Evolutionary conservation across 2,329 filamentous ascomycete species (phyloP).

Genomic region (Xylaria hypoxylon): DNA sequence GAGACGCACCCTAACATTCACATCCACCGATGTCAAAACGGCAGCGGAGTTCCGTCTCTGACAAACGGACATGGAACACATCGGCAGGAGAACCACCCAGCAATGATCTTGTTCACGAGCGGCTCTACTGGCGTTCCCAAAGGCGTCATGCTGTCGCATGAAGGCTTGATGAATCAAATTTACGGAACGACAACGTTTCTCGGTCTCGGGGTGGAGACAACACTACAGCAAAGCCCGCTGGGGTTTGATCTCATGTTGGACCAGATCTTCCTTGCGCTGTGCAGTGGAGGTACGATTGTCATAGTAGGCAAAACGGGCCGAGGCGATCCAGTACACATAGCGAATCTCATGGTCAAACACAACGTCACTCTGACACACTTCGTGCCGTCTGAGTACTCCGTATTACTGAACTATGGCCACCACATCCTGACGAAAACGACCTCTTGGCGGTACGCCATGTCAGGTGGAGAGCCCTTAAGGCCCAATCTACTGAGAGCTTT

Average conservation of each 20-base stretch:
- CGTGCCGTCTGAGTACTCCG: constrained; percentile 33
- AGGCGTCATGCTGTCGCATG: constrained; percentile 14
- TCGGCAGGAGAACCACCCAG: constrained; percentile 14
- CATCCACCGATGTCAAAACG: too few species aligned
- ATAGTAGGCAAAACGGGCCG: constrained; percentile 48
- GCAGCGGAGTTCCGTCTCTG: too few species aligned
- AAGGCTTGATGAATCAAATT: constrained; percentile 9
- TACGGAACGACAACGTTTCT: constrained; percentile 3
- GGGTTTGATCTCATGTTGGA: constrained; percentile 52
- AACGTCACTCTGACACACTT: constrained; percentile 50
- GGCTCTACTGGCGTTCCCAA: constrained; percentile 26
- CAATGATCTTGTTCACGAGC: constrained; percentile 47
- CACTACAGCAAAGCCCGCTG: constrained; percentile 53
- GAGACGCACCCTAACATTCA: too few species aligned
- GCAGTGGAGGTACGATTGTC: constrained; percentile 49
- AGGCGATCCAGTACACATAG: constrained; percentile 50
- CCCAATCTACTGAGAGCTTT: constrained; percentile 2
- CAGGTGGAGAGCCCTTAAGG: constrained; percentile 1
- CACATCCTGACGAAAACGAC: background rate
- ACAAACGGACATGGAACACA: too few species aligned
- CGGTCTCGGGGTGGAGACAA: constrained; percentile 24
- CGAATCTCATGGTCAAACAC: constrained; percentile 48
- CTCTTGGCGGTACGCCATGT: constrained; percentile 21
- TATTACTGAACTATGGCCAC: constrained; percentile 9
- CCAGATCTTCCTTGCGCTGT: constrained; percentile 50